Evolutionary conservation across 805 yeast species (phyloP).

Genomic region (Candida easanensis): DNA sequence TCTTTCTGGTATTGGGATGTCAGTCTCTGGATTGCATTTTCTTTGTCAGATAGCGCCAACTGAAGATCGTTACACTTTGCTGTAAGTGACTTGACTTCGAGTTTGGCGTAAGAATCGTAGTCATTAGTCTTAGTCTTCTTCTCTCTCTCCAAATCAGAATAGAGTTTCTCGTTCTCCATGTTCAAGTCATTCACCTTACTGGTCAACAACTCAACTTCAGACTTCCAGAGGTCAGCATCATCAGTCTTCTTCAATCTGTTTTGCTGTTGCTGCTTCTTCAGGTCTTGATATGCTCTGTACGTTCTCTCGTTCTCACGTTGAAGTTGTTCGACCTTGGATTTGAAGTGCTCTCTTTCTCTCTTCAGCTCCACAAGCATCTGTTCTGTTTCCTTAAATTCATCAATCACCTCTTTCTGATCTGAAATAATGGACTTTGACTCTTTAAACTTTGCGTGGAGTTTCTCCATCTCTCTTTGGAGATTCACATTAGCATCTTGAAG

Average conservation of each 20-base stretch:
- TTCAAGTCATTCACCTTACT: slow-evolving; percentile 35
- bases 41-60: slow-evolving; percentile 25
- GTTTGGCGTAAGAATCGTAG: slow-evolving; percentile 30
- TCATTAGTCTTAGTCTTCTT: slow-evolving; percentile 17
- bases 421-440: slow-evolving; percentile 23
- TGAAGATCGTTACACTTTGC: slow-evolving; percentile 34
- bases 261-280: slow-evolving; percentile 15
- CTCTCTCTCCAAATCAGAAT: slow-evolving; percentile 35
- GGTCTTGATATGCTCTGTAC: slow-evolving; percentile 22
- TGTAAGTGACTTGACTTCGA: slow-evolving; percentile 38
- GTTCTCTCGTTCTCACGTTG: slow-evolving; percentile 33
- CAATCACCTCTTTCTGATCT: slow-evolving; percentile 23
- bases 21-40: slow-evolving; percentile 19
- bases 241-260: slow-evolving; percentile 1
- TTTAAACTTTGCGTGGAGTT: slow-evolving; percentile 14
- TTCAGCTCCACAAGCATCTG: slow-evolving; percentile 18
- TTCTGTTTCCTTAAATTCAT: slow-evolving; percentile 23
- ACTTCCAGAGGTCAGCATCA: slow-evolving; percentile 28
- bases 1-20: slow-evolving; percentile 21
- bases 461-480: slow-evolving; percentile 17
- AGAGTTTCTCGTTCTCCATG: slow-evolving; percentile 34
- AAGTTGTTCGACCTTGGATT: slow-evolving; percentile 25
- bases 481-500: slow-evolving; percentile 12
- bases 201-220: slow-evolving; percentile 26
- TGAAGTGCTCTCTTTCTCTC: slow-evolving; percentile 13